A percentile compares a stretch with the other conserved stretches of the same genome.
Evolutionary conservation across 805 yeast species (phyloP).

Genomic region (Wickerhamiella nectarea): DNA sequence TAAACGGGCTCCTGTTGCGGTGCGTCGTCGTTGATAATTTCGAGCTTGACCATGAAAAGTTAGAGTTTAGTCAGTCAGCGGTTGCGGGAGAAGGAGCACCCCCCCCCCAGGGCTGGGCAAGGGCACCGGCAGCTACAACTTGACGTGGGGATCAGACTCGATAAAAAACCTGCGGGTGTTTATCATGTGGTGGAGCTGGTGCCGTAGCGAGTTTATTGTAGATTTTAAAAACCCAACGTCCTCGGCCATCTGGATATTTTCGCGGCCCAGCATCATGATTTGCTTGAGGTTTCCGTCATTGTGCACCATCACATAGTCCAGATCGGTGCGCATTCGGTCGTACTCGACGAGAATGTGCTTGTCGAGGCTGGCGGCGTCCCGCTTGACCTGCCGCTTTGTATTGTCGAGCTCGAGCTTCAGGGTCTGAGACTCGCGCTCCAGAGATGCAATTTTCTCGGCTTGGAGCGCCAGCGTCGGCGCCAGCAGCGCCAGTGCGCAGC

Average conservation of each 20-base stretch:
- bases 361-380: conserved; percentile 19
- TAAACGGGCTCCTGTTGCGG: conserved; percentile 18
- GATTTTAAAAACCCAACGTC: conserved; percentile 23
- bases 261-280: conserved; percentile 24
- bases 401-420: conserved; percentile 23
- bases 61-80: neutral
- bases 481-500: conserved; percentile 22
- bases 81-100: neutral
- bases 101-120: too few species aligned
- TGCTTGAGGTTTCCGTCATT: conserved; percentile 26
- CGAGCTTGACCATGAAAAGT: conserved; percentile 52
- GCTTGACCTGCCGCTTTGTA: conserved; percentile 13
- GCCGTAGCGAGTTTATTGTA: conserved; percentile 18
- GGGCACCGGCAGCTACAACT: too few species aligned
- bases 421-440: conserved; percentile 25
- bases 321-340: conserved; percentile 26
- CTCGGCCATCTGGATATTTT: conserved; percentile 24
- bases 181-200: conserved; percentile 20
- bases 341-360: conserved; percentile 23
- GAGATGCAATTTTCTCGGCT: conserved; percentile 18
- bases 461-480: conserved; percentile 21
- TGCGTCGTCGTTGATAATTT: conserved; percentile 51
- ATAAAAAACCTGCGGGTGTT: neutral
- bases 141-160: neutral
- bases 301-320: conserved; percentile 22